phyloP scores from a whole-genome alignment of 2,329 filamentous ascomycete genomes.

The Ophiostoma tasmaniense region DNA sequence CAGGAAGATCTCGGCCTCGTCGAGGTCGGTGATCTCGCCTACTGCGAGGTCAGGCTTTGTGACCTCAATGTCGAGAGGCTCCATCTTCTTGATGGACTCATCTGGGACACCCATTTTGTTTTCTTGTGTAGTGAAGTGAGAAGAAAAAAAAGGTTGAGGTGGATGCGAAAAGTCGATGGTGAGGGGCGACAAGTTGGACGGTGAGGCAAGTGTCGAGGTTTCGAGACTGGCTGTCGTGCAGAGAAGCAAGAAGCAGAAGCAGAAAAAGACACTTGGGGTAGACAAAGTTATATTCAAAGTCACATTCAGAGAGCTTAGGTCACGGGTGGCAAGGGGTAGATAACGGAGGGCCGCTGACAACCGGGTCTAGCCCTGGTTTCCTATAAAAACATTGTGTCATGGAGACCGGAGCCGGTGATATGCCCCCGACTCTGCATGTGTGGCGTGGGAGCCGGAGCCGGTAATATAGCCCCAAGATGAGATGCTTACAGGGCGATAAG shows the following conservation, averaged over 20 bases:
- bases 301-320: background rate
- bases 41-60: constrained; percentile 1
- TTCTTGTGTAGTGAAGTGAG: background rate
- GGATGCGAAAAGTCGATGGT: background rate
- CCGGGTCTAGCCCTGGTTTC: constrained; percentile 4
- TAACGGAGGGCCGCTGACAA: constrained; percentile 6
- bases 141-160: background rate
- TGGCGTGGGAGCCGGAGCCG: constrained; percentile 4
- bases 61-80: constrained; percentile 2
- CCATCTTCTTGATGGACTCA: constrained; percentile 1
- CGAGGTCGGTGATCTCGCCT: constrained; percentile 1
- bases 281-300: background rate
- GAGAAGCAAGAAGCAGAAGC: background rate
- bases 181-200: background rate
- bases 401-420: constrained; percentile 6
- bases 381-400: constrained; percentile 2
- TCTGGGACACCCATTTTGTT: constrained; percentile 1
- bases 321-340: background rate
- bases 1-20: constrained; percentile 9
- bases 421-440: constrained; percentile 2
- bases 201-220: background rate
- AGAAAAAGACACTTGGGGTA: background rate
- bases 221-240: constrained; percentile 7
- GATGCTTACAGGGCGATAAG: background rate
- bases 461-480: background rate